These are phyloP conservation scores for Infundibulicybe gibba DNA, from an alignment of 768 basidiomycete genomes.

Conservation along the genomic window DNA sequence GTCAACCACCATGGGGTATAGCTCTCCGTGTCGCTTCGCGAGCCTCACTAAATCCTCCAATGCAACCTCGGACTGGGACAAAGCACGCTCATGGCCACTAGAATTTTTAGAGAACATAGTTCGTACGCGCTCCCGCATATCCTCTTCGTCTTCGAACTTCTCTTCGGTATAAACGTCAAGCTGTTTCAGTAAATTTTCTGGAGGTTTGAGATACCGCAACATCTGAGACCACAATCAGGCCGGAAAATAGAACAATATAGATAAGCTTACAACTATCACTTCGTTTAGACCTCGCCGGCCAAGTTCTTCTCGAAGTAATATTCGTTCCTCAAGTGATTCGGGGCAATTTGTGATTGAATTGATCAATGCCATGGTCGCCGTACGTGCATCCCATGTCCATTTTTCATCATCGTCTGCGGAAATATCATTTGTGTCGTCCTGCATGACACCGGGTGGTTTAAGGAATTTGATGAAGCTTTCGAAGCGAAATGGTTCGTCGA, in stretches of 20 bases:
- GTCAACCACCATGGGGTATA: slow-evolving; percentile 60
- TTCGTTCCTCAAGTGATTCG: slow-evolving; percentile 73
- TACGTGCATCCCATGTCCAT: slow-evolving; percentile 79
- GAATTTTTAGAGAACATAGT: slow-evolving; percentile 21
- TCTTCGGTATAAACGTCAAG: slow-evolving; percentile 83
- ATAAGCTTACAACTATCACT: slow-evolving; percentile 66
- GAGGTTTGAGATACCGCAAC: slow-evolving; percentile 70
- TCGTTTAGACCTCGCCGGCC: slow-evolving; percentile 80
- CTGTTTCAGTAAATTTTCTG: slow-evolving; percentile 71
- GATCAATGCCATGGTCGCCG: slow-evolving; percentile 70
- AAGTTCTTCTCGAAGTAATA: slow-evolving; percentile 81
- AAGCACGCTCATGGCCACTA: slow-evolving; percentile 24
- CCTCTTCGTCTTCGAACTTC: slow-evolving; percentile 87
- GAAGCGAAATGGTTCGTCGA: slow-evolving; percentile 76
- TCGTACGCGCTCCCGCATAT: slow-evolving; percentile 65
- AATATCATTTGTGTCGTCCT: slow-evolving; percentile 27
- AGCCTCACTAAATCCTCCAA: slow-evolving; percentile 59
- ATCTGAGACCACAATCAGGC: slow-evolving; percentile 38
- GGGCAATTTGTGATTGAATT: slow-evolving; percentile 79
- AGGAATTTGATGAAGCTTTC: slow-evolving; percentile 68
- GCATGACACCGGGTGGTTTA: slow-evolving; percentile 42
- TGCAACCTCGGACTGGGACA: slow-evolving; percentile 49
- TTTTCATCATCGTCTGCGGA: slow-evolving; percentile 39
- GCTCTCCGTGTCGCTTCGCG: slow-evolving; percentile 57
- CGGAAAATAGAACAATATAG: background rate